These are phyloP conservation scores for Naegleria lovaniensis DNA, from an alignment of 208 protist species.

Conservation along the genomic window DNA sequence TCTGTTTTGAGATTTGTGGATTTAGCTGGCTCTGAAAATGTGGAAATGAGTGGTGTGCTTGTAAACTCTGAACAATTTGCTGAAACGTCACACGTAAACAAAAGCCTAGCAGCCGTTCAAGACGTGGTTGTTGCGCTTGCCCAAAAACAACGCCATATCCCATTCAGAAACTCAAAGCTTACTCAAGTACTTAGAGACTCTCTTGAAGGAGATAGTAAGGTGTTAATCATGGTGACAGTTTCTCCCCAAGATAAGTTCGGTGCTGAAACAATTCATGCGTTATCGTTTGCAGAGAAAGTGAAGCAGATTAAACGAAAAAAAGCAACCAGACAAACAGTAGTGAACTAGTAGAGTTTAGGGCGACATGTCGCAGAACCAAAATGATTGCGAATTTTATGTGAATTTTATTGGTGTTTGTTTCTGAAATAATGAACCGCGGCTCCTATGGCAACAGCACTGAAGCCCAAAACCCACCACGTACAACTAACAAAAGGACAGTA, in stretches of 20 bases:
- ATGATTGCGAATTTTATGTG: no score
- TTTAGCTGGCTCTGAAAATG: slow-evolving; percentile 79
- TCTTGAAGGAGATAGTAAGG: slow-evolving; percentile 21
- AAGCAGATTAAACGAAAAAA: neutral
- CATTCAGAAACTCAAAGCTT: slow-evolving; percentile 31
- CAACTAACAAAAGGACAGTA: no score
- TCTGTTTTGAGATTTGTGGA: slow-evolving; percentile 84
- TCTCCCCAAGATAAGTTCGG: neutral
- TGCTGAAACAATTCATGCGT: slow-evolving; percentile 27
- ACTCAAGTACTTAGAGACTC: slow-evolving; percentile 29
- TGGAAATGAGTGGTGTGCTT: slow-evolving; percentile 59
- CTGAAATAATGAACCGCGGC: no score
- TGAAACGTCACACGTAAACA: slow-evolving; percentile 86
- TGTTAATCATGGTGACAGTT: slow-evolving; percentile 13
- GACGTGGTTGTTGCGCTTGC: slow-evolving; percentile 77
- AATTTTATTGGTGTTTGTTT: no score
- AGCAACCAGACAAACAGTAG: neutral
- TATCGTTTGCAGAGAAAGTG: slow-evolving; percentile 11
- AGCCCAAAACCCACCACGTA: no score
- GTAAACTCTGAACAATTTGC: slow-evolving; percentile 70
- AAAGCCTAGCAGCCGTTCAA: slow-evolving; percentile 79
- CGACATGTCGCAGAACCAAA: no score
- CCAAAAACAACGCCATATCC: neutral
- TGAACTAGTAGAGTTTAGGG: no score
- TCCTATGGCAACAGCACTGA: no score